A percentile compares a stretch with the other conserved stretches of the same genome.
Conservation (phyloP, 73 alveolate species). For the Symbiodinium natans region DNA sequence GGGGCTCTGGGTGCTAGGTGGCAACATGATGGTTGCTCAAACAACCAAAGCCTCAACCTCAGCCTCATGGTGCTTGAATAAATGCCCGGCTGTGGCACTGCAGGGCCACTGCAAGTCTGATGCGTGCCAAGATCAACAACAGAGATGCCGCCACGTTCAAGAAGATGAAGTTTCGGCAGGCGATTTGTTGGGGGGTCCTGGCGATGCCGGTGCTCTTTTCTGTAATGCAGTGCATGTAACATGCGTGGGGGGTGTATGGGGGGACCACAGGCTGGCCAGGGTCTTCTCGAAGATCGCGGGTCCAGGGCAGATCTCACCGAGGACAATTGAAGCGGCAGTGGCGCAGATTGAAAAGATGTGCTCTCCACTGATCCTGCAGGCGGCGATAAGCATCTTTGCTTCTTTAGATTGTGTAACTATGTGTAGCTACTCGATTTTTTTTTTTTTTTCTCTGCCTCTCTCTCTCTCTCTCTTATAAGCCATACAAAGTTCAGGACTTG, state of each 20-base stretch:
- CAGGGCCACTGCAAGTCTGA: too few relatives aligned
- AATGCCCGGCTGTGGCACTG: too few relatives aligned
- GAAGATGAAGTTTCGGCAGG: slow-evolving; percentile 90
- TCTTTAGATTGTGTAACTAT: too few relatives aligned
- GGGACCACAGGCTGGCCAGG: slow-evolving; percentile 57
- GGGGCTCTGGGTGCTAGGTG: not conserved
- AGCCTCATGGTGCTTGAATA: too few relatives aligned
- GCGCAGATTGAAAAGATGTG: not conserved
- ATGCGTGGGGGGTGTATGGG: too few relatives aligned
- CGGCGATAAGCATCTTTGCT: too few relatives aligned
- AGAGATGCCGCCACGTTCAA: slow-evolving; percentile 92
- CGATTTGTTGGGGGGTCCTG: not conserved
- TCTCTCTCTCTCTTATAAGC: too few relatives aligned
- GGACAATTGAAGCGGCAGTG: not conserved
- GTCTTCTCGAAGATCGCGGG: slow-evolving; percentile 57
- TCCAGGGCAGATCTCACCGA: slow-evolving; percentile 69
- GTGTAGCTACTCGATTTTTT: too few relatives aligned
- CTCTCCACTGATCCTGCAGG: not conserved
- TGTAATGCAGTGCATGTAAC: too few relatives aligned
- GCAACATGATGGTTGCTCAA: slow-evolving; percentile 85
- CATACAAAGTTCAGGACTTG: not conserved
- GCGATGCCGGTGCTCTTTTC: too few relatives aligned
- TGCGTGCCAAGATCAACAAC: slow-evolving; percentile 62
- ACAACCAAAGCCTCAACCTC: slow-evolving; percentile 24
- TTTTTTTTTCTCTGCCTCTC: too few relatives aligned